Evolutionary conservation across 2,329 filamentous ascomycete genomes (phyloP), one percentile per base, ranked within the genome.

Genomic region (Botryotinia calthae): DNA sequence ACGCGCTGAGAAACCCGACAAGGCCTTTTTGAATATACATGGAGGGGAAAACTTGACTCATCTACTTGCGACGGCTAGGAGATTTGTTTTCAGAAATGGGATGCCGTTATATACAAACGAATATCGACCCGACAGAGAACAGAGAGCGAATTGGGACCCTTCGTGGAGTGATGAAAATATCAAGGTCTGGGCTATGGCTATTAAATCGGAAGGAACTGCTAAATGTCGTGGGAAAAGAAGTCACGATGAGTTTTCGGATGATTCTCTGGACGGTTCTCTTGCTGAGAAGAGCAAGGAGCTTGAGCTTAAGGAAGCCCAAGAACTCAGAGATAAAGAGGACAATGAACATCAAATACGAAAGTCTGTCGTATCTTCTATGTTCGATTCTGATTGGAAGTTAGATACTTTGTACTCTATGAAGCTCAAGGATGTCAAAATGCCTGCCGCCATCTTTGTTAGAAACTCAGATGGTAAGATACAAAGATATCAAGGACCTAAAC

Each of bases 81-180:
- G 90, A 46, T 97, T 97, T 82, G 89, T 98, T 67, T 95, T 98
- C 78, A 88, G 96, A 54, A 94, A 93, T 77, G 91, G 93, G 0
- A 87, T 97, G 80, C 91, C 91, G 0, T 83, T 98, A n/a, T 84
- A 84, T 46, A 86, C 91, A 1, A 86, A 89, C 75, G 96, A 99
- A 81, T 87, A 93, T 65, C 75, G 71, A 54, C 42, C 68, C 0
- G 75, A 71, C 44, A 69, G 34, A 31, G 73, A 75, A 28, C 37
- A 65, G 37, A 73, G 74, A 87, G 58, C 76, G 4, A 78, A 79
- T 40, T 73, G 79, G 63, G 81, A 84, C 44, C 93, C 94, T 0
- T 90, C 93, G 67, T 97, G 89, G 87, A 82, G 88, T 73, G 95
- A 98, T 81, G 85, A 88, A 18, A 90, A 91, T 75, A 89, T 98